Evolutionary conservation across 352 stramenopile genomes (phyloP).

Genomic region (Aphanomyces cochlioides): DNA sequence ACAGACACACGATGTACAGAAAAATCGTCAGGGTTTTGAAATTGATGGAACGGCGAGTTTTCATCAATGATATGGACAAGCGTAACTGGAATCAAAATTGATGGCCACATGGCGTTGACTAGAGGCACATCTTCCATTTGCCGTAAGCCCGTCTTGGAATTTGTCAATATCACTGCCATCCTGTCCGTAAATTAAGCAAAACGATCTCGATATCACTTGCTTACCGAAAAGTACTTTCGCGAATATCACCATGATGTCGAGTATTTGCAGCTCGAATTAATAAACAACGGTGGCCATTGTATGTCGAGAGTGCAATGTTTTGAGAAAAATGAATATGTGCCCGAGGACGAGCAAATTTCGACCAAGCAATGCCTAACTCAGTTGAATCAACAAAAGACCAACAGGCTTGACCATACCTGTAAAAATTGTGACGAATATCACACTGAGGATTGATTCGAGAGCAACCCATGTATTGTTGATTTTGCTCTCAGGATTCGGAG

Average conservation of each 20-base stretch:
- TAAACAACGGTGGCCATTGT: constrained; percentile 72
- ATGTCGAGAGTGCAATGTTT: constrained; percentile 60
- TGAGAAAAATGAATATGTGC: constrained; percentile 82
- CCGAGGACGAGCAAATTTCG: constrained; percentile 74
- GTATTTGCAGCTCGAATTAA: constrained; percentile 79
- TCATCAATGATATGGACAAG: constrained; percentile 81
- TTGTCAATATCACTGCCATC: constrained; percentile 78
- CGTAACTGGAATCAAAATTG: constrained; percentile 75
- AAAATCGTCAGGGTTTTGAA: constrained; percentile 65
- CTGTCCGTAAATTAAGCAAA: neutral
- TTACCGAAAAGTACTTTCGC: constrained; percentile 77
- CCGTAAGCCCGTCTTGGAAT: constrained; percentile 66
- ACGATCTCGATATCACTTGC: neutral
- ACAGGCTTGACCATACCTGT: constrained; percentile 34
- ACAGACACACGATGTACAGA: constrained; percentile 67
- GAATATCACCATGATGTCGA: constrained; percentile 70
- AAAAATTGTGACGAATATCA: constrained; percentile 80
- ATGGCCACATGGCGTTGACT: constrained; percentile 72
- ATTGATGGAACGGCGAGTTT: constrained; percentile 73
- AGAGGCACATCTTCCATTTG: constrained; percentile 82
- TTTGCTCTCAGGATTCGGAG: constrained; percentile 42
- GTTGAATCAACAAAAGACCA: neutral
- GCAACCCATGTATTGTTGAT: constrained; percentile 82
- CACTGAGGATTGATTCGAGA: constrained; percentile 67
- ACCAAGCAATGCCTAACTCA: constrained; percentile 59